Base-by-base conservation (phyloP, 2,329 filamentous ascomycete genomes). In the Ophiocordyceps sinensis region DNA sequence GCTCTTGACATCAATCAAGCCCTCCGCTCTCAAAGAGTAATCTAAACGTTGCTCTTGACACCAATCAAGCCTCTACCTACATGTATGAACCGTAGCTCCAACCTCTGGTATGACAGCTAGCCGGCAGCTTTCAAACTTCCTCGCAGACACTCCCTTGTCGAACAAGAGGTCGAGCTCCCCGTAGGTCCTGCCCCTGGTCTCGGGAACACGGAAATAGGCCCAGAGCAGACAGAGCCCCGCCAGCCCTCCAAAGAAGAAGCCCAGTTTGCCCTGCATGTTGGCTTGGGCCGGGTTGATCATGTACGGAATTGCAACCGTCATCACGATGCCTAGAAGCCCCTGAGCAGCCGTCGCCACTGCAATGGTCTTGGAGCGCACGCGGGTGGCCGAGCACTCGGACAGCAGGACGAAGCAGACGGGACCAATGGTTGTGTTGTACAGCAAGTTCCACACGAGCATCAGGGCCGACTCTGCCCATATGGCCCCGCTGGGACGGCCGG, bases 351-450 rank as follows among this genome's bases (percentile, higher is more conserved):
- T 57, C 0, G 59, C 64, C 3, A 65, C 45, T 0, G 64, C 65
- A 3, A 68, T 59, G 0, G 63, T 66, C 46, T 67, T 60, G 4
- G 63, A 60, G 1, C 64, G 54, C 14, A 68, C 52, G 13, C 63
- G 60, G 0, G 61, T 63, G 0, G 63, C 62, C 0, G 60, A 61
- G 1, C 62, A 58, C 50, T 68, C 65, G 2, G 62, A 53, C 0
- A 66, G 56, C 30, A 68, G 52, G 5, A 62, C 62, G 49, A 65
- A 67, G 40, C 58, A 60, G 17, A 67, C 59, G 1, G 65, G 65
- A 0, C 64, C 65, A 15, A 66, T 58, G 2, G 62, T 60, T 36
- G 66, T 57, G n/a, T 58, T 60, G 49, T 66, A 67, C 6, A 58
- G 49, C 19, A 63, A 53, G 10, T 65, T 61, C 63, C 65, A 71